Evolutionary conservation across 2,329 filamentous ascomycete genomes (phyloP).

Genomic region (Alternaria viburni): DNA sequence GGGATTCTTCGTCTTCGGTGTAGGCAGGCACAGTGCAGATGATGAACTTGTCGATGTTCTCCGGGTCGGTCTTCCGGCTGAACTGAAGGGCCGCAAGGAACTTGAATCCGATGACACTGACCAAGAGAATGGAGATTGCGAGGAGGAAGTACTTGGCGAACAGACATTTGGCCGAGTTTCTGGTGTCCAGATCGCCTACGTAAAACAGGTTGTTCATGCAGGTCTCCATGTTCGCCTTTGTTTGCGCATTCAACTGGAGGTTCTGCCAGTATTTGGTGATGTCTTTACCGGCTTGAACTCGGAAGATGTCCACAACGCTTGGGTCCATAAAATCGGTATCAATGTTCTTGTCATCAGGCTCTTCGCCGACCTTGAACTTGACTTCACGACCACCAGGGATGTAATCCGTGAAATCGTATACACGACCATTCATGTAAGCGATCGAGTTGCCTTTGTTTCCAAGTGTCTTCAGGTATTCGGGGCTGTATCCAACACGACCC

Average conservation of each 20-base stretch:
- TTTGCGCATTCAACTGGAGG: slow-evolving; percentile 63
- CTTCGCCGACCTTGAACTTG: slow-evolving; percentile 59
- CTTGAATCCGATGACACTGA: slow-evolving; percentile 87
- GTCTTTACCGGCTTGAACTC: slow-evolving; percentile 75
- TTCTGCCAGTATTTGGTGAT: slow-evolving; percentile 83
- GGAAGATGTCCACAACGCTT: slow-evolving; percentile 77
- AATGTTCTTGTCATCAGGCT: slow-evolving; percentile 44
- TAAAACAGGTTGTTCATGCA: slow-evolving; percentile 97
- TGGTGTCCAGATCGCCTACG: slow-evolving; percentile 87
- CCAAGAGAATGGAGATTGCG: slow-evolving; percentile 80
- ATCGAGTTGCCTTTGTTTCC: slow-evolving; percentile 70
- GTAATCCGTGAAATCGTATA: slow-evolving; percentile 93
- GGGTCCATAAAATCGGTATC: slow-evolving; percentile 82
- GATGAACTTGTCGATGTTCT: slow-evolving; percentile 97
- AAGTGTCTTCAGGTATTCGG: slow-evolving; percentile 75
- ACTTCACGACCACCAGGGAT: slow-evolving; percentile 74
- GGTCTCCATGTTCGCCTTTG: slow-evolving; percentile 72
- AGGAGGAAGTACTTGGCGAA: slow-evolving; percentile 92
- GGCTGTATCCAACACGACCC: slow-evolving; percentile 83
- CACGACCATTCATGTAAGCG: slow-evolving; percentile 76
- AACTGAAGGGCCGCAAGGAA: slow-evolving; percentile 97
- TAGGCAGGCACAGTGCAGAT: slow-evolving; percentile 98
- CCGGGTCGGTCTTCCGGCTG: slow-evolving; percentile 85
- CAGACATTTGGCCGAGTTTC: slow-evolving; percentile 81
- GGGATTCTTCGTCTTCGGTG: slow-evolving; percentile 96